phyloP scores from a whole-genome alignment of 139 green algal genomes.

The Bryopsis sp. region DNA sequence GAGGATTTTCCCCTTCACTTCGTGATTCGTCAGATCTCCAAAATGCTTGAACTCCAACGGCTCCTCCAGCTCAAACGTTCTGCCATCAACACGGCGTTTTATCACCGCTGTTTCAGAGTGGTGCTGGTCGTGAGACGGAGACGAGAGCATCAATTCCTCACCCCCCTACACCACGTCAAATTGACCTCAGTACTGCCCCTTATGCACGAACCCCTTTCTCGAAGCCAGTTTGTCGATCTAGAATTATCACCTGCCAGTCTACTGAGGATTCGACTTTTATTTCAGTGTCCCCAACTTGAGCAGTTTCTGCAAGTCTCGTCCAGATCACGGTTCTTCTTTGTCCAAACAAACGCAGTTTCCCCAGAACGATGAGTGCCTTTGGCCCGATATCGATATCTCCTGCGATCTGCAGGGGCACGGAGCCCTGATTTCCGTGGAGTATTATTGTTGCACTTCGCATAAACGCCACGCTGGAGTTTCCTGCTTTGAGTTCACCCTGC shows the following conservation, averaged over 20 bases:
- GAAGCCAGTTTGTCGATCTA: background rate
- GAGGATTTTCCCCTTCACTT: background rate
- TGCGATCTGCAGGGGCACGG: background rate
- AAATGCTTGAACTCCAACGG: conserved; percentile 8
- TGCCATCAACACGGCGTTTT: background rate
- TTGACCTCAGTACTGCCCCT: too few species aligned
- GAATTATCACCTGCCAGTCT: conserved; percentile 8
- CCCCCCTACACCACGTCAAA: background rate
- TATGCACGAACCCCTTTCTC: too few species aligned
- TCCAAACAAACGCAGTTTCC: conserved; percentile 1
- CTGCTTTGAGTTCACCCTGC: background rate
- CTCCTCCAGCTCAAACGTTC: background rate
- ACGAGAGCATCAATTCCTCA: conserved; percentile 11
- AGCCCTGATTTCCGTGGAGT: background rate
- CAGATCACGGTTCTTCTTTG: conserved; percentile 1
- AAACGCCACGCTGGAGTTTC: background rate
- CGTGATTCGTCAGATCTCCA: background rate
- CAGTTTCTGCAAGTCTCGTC: background rate
- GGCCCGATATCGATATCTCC: background rate
- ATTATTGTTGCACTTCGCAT: conserved; percentile 4
- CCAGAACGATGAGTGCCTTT: conserved; percentile 7
- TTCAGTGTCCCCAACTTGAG: background rate
- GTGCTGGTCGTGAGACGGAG: conserved; percentile 7
- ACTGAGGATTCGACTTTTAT: background rate
- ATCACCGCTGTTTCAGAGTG: conserved; percentile 13